These are phyloP conservation scores for Purpureocillium takamizusanense DNA, from an alignment of 2,329 filamentous ascomycete species.

Conservation along the genomic window DNA sequence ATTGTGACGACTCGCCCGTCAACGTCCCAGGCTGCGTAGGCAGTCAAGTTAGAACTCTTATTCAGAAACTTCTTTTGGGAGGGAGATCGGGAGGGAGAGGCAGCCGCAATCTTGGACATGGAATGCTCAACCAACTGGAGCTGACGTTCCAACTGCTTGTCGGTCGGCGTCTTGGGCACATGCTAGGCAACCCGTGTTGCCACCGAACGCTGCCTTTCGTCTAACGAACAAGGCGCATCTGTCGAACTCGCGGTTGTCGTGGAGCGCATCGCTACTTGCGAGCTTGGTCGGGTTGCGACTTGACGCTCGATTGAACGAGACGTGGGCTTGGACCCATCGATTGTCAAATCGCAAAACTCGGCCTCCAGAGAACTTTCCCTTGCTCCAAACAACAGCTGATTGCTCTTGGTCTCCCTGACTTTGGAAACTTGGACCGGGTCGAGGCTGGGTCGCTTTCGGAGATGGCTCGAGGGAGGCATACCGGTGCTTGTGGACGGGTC, in stretches of 20 bases:
- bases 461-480: conserved; percentile 17
- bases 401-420: conserved; percentile 14
- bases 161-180: conserved; percentile 22
- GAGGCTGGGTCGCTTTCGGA: background rate
- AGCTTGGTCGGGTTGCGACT: conserved; percentile 30
- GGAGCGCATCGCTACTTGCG: background rate
- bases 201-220: conserved; percentile 6
- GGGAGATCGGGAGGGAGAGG: conserved; percentile 29
- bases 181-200: conserved; percentile 19
- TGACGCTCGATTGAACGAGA: conserved; percentile 22
- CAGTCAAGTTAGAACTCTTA: conserved; percentile 62
- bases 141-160: conserved; percentile 19
- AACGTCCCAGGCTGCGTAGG: conserved; percentile 67
- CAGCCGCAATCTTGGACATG: conserved; percentile 22
- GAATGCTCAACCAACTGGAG: conserved; percentile 21
- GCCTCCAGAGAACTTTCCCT: conserved; percentile 36
- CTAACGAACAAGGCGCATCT: too few relatives aligned
- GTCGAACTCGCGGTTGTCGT: background rate
- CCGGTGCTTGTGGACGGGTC: conserved; percentile 22
- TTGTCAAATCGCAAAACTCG: background rate
- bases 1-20: conserved; percentile 68
- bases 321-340: background rate
- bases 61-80: conserved; percentile 53
- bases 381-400: conserved; percentile 16
- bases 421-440: conserved; percentile 7